Evolutionary conservation across 1,139 yeast genomes (phyloP), one percentile per base, ranked within the genome.

Genomic region (Kodamaea arcana): DNA sequence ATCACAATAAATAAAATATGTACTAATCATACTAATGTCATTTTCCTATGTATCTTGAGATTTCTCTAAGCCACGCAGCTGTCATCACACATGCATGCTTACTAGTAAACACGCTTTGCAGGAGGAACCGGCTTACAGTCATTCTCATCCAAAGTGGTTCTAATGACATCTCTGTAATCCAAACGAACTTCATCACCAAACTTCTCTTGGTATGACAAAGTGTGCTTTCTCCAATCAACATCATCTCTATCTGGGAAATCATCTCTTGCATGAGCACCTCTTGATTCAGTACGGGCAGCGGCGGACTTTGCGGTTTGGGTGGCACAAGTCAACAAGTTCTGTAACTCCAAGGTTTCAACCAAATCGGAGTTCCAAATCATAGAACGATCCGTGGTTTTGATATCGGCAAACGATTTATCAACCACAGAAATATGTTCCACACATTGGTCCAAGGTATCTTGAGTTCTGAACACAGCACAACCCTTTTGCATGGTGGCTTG

Each of bases 261-360:
- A 66, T 92, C 98, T 74, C 97, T 84, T 45, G 98, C 97, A 58
- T 92, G 98, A 35, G 98, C 98, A 72, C 98, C 98, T 76, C 98
- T 87, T 32, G 97, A 88, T 72, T 92, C 98, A 57, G 72, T 83
- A 77, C 98, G 86, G 40, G 88, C 95, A 44, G 94, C 90, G 35
- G 98, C 98, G 42, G 95, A 80, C 48, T 70, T 71, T 31, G 97
- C 97, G 36, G 97, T 90, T 73, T 92, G 98, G 50, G 85, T 81
- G 44, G 98, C 98, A 75, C 97, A 88, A 37, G 98, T 90, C 60
- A 92, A 75, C 74, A 92, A 77, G 81, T 92, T 92, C 69, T 90
- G 97, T 62, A 92, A 76, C 69, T 92, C 98, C 54, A 92, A 75
- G 38, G 97, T 86, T 72, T 92, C 98, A 40, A 90, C 95, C 60